Conservation (phyloP, 441 rosid genomes). For the Pelargonium australe region DNA sequence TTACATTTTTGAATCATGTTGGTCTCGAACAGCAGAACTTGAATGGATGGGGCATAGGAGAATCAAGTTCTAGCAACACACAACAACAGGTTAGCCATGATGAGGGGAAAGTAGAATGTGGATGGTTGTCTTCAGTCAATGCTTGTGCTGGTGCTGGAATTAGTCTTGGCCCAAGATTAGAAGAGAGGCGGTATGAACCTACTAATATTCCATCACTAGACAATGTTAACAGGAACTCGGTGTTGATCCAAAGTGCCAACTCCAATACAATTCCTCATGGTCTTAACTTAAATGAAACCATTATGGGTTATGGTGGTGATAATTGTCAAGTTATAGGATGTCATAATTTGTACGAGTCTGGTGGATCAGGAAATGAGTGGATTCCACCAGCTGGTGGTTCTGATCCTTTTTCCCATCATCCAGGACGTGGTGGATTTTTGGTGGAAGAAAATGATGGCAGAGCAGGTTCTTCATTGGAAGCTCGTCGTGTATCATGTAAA, state of each 20-base stretch:
- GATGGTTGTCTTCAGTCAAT: conserved; percentile 34
- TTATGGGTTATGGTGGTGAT: conserved; percentile 37
- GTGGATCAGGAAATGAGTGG: conserved; percentile 31
- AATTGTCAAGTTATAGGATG: conserved; percentile 34
- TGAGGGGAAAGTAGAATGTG: conserved; percentile 34
- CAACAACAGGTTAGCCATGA: conserved; percentile 30
- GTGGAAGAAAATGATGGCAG: conserved; percentile 38
- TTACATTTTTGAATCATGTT: conserved; percentile 36
- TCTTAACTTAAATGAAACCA: conserved; percentile 57
- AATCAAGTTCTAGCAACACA: conserved; percentile 41
- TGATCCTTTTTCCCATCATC: conserved; percentile 30
- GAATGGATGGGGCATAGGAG: conserved; percentile 48
- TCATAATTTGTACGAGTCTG: conserved; percentile 34
- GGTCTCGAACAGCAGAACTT: conserved; percentile 45
- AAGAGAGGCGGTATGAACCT: conserved; percentile 36
- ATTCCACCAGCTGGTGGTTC: conserved; percentile 27
- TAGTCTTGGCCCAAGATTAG: conserved; percentile 29
- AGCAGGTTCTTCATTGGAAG: conserved; percentile 47
- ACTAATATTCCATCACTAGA: conserved; percentile 29
- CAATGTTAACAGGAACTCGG: conserved; percentile 27
- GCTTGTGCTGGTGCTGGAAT: conserved; percentile 16
- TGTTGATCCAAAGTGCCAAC: conserved; percentile 31
- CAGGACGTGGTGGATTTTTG: conserved; percentile 36
- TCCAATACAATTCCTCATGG: conserved; percentile 33
- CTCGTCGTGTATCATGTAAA: conserved; percentile 58